Percentiles rank a stretch among this genome's conserved stretches.
Evolutionary conservation across 2,329 filamentous ascomycete genomes (phyloP).

Genomic region (Colletotrichum spinosum): DNA sequence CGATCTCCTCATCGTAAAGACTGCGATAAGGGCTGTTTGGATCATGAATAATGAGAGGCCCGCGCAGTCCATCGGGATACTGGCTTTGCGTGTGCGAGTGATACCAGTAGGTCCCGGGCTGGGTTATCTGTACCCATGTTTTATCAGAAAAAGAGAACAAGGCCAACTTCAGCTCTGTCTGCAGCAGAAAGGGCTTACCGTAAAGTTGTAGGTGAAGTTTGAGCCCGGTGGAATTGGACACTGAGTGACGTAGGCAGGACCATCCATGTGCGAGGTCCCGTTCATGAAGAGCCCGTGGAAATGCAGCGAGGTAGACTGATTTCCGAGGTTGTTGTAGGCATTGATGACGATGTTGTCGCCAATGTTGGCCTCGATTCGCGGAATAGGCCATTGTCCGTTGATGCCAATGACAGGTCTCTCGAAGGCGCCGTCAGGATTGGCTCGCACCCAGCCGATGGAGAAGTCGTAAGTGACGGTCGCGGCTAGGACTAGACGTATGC

Average conservation of each 20-base stretch:
- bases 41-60: constrained; percentile 74
- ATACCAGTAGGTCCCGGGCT: constrained; percentile 85
- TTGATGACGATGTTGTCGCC: constrained; percentile 73
- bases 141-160: not conserved
- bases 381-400: constrained; percentile 81
- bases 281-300: constrained; percentile 81
- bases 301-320: constrained; percentile 72
- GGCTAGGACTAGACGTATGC: constrained; percentile 35
- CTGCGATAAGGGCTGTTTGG: constrained; percentile 66
- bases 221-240: constrained; percentile 73
- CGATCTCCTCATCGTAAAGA: constrained; percentile 71
- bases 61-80: constrained; percentile 77
- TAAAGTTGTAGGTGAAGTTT: constrained; percentile 78
- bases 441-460: constrained; percentile 76
- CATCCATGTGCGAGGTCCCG: constrained; percentile 78
- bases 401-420: constrained; percentile 79
- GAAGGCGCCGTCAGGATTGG: constrained; percentile 76
- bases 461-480: constrained; percentile 70
- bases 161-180: not conserved
- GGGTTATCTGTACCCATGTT: constrained; percentile 58
- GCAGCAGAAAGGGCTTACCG: constrained; percentile 51
- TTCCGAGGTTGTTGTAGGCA: constrained; percentile 68
- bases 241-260: constrained; percentile 73
- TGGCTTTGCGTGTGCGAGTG: constrained; percentile 76
- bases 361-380: constrained; percentile 70